Percentiles rank a stretch among this genome's conserved stretches.
These are phyloP conservation scores for Mytilinidion resinicola DNA, from an alignment of 495 filamentous ascomycete genomes.

Conservation along the genomic window DNA sequence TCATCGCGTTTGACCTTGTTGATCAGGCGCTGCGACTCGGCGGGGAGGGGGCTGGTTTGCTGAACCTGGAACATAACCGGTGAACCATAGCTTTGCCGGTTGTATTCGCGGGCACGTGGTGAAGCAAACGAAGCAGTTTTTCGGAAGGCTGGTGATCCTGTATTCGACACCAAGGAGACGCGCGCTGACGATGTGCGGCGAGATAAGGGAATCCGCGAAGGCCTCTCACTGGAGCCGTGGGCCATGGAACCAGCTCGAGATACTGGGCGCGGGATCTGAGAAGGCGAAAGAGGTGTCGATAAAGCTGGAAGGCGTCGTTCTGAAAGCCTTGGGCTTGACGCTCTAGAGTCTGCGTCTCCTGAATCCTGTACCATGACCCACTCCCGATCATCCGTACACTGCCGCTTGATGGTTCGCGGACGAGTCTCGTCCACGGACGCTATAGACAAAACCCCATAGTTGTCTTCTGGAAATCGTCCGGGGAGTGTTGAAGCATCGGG, in stretches of 20 bases:
- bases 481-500: constrained; percentile 34
- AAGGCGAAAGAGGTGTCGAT: constrained; percentile 13
- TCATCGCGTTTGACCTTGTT: constrained; percentile 63
- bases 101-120: constrained; percentile 20
- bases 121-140: neutral
- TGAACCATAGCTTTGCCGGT: constrained; percentile 22
- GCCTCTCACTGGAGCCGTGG: constrained; percentile 14
- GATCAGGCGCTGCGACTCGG: constrained; percentile 62
- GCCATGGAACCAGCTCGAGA: constrained; percentile 21
- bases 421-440: constrained; percentile 31
- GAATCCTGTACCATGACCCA: constrained; percentile 68
- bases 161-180: constrained; percentile 42
- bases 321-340: constrained; percentile 23
- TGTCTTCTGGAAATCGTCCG: constrained; percentile 41
- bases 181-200: constrained; percentile 22
- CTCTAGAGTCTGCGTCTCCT: constrained; percentile 23
- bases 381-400: constrained; percentile 50
- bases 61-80: constrained; percentile 18
- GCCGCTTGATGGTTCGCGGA: constrained; percentile 41
- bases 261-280: constrained; percentile 28
- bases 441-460: constrained; percentile 30
- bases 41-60: constrained; percentile 41
- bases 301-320: constrained; percentile 12
- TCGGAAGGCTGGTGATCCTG: constrained; percentile 39
- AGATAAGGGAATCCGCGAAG: constrained; percentile 30